Percentiles rank a stretch among this genome's conserved stretches.
Conservation (phyloP, 805 yeast genomes). For the Yarrowia porcina region DNA sequence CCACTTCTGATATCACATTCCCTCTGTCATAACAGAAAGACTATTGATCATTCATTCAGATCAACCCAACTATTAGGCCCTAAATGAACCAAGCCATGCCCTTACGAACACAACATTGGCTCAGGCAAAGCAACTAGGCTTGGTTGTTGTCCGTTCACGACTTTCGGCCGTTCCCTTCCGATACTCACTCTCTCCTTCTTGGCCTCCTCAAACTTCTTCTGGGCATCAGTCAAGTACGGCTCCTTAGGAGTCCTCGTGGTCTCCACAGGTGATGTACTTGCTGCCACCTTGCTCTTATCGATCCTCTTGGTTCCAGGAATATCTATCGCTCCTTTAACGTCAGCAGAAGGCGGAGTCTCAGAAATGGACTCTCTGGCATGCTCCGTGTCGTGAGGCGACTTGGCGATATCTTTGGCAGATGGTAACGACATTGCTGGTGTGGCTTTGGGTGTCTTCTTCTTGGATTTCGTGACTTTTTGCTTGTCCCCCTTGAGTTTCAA, state of each 20-base stretch:
- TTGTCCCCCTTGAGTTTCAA: constrained; percentile 1
- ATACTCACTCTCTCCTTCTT: constrained; percentile 31
- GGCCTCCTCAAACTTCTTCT: constrained; percentile 31
- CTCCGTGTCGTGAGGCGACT: constrained; percentile 3
- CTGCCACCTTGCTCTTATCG: background rate
- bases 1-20: too few species aligned
- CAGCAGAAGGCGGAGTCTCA: background rate
- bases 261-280: background rate
- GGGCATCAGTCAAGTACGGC: constrained; percentile 30
- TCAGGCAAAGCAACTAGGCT: too few species aligned
- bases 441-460: background rate
- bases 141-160: background rate
- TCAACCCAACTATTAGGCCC: too few species aligned
- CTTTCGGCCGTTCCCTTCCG: background rate
- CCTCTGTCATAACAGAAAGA: too few species aligned
- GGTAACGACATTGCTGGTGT: background rate
- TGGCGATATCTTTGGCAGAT: constrained; percentile 24
- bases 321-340: background rate
- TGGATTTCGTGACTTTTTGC: background rate
- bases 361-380: constrained; percentile 14
- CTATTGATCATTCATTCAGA: too few species aligned
- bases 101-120: too few species aligned
- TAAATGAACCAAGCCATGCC: too few species aligned
- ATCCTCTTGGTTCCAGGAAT: background rate
- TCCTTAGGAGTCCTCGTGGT: background rate